These are phyloP conservation scores for Schizophyllum amplum DNA, from an alignment of 1,284 basidiomycete genomes.

Conservation along the genomic window DNA sequence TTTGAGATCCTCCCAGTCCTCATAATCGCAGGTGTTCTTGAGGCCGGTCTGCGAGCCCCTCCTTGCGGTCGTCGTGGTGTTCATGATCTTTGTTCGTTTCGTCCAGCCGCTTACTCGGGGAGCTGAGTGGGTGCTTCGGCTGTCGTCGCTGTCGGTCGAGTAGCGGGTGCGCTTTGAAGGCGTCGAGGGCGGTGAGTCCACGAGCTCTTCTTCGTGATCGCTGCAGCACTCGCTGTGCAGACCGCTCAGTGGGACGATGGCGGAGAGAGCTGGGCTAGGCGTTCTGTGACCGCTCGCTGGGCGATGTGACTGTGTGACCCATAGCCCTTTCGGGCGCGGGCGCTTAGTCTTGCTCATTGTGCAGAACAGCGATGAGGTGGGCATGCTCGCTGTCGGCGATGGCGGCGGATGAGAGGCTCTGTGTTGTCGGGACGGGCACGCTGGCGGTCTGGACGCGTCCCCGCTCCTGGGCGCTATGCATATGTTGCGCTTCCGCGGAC, in stretches of 20 bases:
- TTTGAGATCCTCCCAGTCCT: constrained; percentile 62
- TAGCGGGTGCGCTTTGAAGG: background rate
- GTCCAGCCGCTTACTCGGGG: background rate
- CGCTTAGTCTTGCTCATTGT: background rate
- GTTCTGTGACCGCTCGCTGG: background rate
- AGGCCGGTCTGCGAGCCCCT: constrained; percentile 14
- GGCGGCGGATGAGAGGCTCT: background rate
- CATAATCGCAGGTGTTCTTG: constrained; percentile 26
- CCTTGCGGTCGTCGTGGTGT: constrained; percentile 27
- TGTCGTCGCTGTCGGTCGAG: no score
- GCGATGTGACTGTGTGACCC: background rate
- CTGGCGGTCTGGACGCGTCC: background rate
- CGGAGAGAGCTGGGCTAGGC: background rate
- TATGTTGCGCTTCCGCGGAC: background rate
- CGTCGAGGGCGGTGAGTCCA: background rate
- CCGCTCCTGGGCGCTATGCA: background rate
- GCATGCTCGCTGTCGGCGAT: background rate
- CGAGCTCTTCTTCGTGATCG: background rate
- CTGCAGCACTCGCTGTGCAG: background rate
- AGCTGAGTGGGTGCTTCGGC: no score
- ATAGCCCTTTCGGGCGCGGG: background rate
- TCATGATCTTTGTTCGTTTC: constrained; percentile 21
- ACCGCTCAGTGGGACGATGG: background rate
- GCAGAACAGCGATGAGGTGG: background rate
- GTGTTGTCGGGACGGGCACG: background rate